These are phyloP conservation scores for Abelmoschus esculentus DNA, from an alignment of 345 rosid genomes.

Conservation along the genomic window DNA sequence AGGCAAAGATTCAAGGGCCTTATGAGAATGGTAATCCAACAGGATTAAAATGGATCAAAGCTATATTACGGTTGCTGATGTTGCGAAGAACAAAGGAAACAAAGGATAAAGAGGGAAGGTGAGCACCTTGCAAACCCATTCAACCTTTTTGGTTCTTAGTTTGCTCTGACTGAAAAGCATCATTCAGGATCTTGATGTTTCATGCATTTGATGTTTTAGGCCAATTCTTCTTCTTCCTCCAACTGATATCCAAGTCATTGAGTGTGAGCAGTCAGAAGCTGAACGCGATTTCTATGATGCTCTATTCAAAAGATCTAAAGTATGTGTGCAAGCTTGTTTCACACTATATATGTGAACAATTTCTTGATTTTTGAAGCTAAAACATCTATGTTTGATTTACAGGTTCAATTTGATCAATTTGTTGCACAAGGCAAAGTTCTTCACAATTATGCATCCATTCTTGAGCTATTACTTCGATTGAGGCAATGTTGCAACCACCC, in stretches of 20 bases:
- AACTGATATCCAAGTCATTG: conserved; percentile 42
- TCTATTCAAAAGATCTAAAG: conserved; percentile 59
- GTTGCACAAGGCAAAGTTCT: conserved; percentile 71
- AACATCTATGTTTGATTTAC: conserved; percentile 6
- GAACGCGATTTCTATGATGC: conserved; percentile 58
- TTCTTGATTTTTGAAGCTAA: background rate
- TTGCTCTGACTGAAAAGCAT: background rate
- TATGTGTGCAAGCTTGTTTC: conserved; percentile 10
- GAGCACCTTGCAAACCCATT: background rate
- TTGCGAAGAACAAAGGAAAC: conserved; percentile 68
- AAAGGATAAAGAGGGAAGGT: conserved; percentile 57
- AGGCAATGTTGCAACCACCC: conserved; percentile 79
- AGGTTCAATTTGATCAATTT: conserved; percentile 63
- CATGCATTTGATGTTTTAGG: conserved; percentile 25
- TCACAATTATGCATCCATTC: conserved; percentile 58
- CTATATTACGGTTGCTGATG: conserved; percentile 62
- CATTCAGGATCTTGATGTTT: background rate
- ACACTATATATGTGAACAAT: background rate
- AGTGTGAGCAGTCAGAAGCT: conserved; percentile 56
- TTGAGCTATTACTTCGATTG: conserved; percentile 59
- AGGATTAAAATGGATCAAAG: conserved; percentile 48
- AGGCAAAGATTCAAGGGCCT: conserved; percentile 51
- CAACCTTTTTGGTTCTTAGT: background rate
- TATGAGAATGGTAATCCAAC: conserved; percentile 62
- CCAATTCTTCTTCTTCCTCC: conserved; percentile 68